Evolutionary conservation across 2,329 filamentous ascomycete species (phyloP).

Genomic region (Zymoseptoria crescenta): DNA sequence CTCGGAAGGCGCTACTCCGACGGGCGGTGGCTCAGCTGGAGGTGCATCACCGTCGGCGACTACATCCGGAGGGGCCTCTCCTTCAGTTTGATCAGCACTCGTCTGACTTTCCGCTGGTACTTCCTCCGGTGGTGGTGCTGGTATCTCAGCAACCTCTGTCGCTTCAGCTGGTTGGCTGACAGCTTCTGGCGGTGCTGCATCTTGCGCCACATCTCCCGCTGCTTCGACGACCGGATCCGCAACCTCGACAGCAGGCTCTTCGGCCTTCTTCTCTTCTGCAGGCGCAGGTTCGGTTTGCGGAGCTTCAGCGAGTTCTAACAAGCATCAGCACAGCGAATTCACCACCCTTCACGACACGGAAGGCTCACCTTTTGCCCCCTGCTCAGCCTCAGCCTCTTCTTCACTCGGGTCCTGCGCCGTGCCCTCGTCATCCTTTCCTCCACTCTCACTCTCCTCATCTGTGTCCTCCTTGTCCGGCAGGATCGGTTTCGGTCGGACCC

Average conservation of each 20-base stretch:
- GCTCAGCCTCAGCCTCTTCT: not conserved
- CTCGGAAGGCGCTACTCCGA: not conserved
- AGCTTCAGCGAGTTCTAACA: not conserved
- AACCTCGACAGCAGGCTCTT: not conserved
- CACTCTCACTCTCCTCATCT: not conserved
- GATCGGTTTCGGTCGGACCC: conserved; percentile 7
- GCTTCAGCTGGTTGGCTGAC: not conserved
- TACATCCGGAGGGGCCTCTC: too few relatives aligned
- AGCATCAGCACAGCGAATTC: not conserved
- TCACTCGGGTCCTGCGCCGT: not conserved
- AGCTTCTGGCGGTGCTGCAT: not conserved
- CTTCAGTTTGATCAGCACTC: not conserved
- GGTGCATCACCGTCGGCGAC: not conserved
- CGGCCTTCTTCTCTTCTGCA: not conserved
- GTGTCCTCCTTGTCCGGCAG: not conserved
- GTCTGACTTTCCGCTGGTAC: not conserved
- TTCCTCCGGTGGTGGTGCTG: not conserved
- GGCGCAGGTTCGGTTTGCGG: not conserved
- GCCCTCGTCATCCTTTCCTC: not conserved
- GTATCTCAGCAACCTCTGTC: not conserved
- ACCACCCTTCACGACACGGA: not conserved
- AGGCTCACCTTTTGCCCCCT: conserved; percentile 1
- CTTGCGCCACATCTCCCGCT: not conserved
- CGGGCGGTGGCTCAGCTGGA: not conserved
- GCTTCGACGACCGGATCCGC: not conserved